phyloP scores from a whole-genome alignment of 1,284 basidiomycete genomes.

The Earliella scabrosa region DNA sequence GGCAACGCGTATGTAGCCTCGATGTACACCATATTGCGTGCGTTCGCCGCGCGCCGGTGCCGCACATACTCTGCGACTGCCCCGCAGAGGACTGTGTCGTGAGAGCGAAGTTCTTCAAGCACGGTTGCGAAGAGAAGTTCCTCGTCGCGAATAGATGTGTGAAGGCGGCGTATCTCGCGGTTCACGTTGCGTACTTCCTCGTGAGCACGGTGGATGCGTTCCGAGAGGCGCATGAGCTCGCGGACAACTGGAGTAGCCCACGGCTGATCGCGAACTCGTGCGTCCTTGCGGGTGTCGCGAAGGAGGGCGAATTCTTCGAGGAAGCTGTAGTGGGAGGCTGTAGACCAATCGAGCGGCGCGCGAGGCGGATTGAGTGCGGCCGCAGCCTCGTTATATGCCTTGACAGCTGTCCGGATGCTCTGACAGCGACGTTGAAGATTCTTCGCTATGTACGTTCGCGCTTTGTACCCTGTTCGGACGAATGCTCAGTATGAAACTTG shows the following conservation, averaged over 20 bases:
- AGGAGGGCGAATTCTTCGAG: conserved; percentile 42
- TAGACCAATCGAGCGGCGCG: conserved; percentile 30
- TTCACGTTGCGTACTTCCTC: conserved; percentile 38
- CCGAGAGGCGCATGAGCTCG: conserved; percentile 30
- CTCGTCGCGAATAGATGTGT: conserved; percentile 34
- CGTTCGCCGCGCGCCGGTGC: no score
- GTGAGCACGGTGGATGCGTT: conserved; percentile 35
- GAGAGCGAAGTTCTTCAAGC: background rate
- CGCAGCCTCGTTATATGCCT: conserved; percentile 33
- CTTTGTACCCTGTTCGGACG: conserved; percentile 26
- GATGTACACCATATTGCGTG: no score
- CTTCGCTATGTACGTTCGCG: conserved; percentile 31
- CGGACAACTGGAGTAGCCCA: conserved; percentile 36
- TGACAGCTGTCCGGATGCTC: conserved; percentile 26
- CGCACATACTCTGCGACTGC: no score
- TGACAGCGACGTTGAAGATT: conserved; percentile 27
- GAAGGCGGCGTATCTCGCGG: conserved; percentile 33
- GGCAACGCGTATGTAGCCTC: no score
- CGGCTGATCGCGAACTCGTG: conserved; percentile 27
- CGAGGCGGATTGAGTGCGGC: conserved; percentile 30
- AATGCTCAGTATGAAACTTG: no score
- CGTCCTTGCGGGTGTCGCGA: conserved; percentile 33
- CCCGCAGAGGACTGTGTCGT: no score
- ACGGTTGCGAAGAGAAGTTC: conserved; percentile 3
- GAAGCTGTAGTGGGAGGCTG: conserved; percentile 37